Evolutionary conservation across 2,329 filamentous ascomycete species (phyloP).

Genomic region (Chaetomium olivaceum): DNA sequence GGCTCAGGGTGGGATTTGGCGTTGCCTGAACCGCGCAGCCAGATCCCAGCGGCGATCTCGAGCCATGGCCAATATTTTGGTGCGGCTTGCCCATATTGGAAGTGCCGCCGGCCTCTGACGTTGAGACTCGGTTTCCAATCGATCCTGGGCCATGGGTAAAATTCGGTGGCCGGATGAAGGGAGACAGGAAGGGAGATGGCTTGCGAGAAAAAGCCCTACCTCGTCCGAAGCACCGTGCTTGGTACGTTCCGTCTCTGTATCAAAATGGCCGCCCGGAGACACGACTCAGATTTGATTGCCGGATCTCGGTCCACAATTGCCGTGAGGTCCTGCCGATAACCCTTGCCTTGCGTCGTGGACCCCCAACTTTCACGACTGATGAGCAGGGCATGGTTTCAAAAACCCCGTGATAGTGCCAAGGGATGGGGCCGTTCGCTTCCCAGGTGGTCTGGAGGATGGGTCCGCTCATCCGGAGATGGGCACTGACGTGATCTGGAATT

Average conservation of each 20-base stretch:
- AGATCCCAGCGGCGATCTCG: slow-evolving; percentile 26
- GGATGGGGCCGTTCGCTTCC: slow-evolving; percentile 19
- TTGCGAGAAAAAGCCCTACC: background rate
- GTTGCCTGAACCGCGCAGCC: background rate
- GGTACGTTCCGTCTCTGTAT: background rate
- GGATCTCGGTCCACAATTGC: slow-evolving; percentile 32
- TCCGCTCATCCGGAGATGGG: slow-evolving; percentile 30
- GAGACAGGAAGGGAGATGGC: background rate
- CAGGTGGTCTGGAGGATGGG: slow-evolving; percentile 19
- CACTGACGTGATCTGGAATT: slow-evolving; percentile 22
- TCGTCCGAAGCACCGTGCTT: too few species aligned
- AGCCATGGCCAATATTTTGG: slow-evolving; percentile 7
- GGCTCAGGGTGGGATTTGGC: slow-evolving; percentile 2
- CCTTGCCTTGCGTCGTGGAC: slow-evolving; percentile 6
- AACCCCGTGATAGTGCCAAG: slow-evolving; percentile 16
- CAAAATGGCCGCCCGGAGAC: background rate
- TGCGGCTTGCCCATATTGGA: slow-evolving; percentile 29
- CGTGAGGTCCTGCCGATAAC: slow-evolving; percentile 25
- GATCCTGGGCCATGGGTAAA: background rate
- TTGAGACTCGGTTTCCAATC: background rate
- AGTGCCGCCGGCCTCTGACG: slow-evolving; percentile 21
- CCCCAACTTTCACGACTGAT: slow-evolving; percentile 17
- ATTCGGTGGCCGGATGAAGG: background rate
- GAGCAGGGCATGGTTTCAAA: slow-evolving; percentile 26
- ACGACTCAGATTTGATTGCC: slow-evolving; percentile 8